Evolutionary conservation across 805 yeast genomes (phyloP).

Genomic region (Pichia thaimueangensis): DNA sequence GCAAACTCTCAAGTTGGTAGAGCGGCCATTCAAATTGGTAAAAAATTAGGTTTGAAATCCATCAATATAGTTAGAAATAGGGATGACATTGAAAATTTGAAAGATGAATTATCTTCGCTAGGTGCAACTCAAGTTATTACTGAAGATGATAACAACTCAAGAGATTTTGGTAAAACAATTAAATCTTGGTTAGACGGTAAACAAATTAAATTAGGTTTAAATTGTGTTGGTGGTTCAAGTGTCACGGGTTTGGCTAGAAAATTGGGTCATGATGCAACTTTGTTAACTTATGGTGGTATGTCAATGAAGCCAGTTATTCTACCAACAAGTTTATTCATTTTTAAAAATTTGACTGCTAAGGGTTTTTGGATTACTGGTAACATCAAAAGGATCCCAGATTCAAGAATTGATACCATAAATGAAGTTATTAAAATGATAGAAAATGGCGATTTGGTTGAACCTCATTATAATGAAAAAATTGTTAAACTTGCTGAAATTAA

Average conservation of each 20-base stretch:
- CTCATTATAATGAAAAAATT: slow-evolving; percentile 37
- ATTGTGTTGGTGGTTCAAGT: slow-evolving; percentile 90
- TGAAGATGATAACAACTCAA: slow-evolving; percentile 73
- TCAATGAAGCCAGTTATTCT: slow-evolving; percentile 89
- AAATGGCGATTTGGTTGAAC: slow-evolving; percentile 45
- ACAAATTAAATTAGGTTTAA: slow-evolving; percentile 70
- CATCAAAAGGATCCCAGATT: slow-evolving; percentile 51
- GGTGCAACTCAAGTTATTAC: slow-evolving; percentile 92
- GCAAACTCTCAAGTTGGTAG: slow-evolving; percentile 95
- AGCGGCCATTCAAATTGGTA: slow-evolving; percentile 83
- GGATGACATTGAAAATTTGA: slow-evolving; percentile 58
- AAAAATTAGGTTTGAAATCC: slow-evolving; percentile 71
- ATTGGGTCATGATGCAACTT: slow-evolving; percentile 61
- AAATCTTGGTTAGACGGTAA: slow-evolving; percentile 46
- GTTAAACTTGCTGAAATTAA: slow-evolving; percentile 28
- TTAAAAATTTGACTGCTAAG: slow-evolving; percentile 75
- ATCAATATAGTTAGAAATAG: slow-evolving; percentile 86
- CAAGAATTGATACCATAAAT: slow-evolving; percentile 48
- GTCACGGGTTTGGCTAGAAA: slow-evolving; percentile 80
- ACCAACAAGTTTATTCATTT: slow-evolving; percentile 84
- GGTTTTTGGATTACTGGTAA: slow-evolving; percentile 92
- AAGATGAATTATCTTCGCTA: slow-evolving; percentile 45
- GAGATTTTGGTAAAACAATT: slow-evolving; percentile 56
- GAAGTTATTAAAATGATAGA: slow-evolving; percentile 54
- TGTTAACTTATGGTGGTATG: slow-evolving; percentile 97